Evolutionary conservation across 139 green algal genomes (phyloP), one percentile per base, ranked within the genome.

Genomic region (Gonium pectorale): DNA sequence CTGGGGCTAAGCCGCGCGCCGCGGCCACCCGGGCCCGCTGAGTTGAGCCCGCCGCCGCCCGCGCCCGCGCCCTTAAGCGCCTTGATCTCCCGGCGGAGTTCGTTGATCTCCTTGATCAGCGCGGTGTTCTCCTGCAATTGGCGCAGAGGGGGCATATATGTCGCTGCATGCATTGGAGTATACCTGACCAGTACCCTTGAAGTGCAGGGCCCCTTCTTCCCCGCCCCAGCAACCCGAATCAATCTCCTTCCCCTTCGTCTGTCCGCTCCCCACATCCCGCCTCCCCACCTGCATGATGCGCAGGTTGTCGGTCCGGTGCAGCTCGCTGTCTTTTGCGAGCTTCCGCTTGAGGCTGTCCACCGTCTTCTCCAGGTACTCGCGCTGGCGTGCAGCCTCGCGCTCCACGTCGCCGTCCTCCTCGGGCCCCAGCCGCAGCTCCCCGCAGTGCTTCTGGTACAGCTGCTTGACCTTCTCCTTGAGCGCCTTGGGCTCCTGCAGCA

Each of bases 31-130:
- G n/a, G n/a, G n/a, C n/a, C n/a, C n/a, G n/a, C n/a, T n/a, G n/a
- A n/a, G n/a, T n/a, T n/a, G n/a, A n/a, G n/a, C 31, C 54, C 35
- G 68, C 68, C 29, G 24, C 49, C 68, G 33, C 21, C 38, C n/a
- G 29, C 35, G 63, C 38, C 29, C 26, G 38, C 35, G 24, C 46
- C 79, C 43, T 85, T 80, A 31, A 91, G 70, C 8, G 79, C 71
- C 79, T 94, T 92, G 77, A 95, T 94, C 87, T 98, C 95, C 15
- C 95, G 85, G 44, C 94, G 79, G 71, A 98, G 90, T 90, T 97
- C 93, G 73, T 98, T 97, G 89, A 98, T 96, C 85, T 98, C 95
- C 68, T 93, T 94, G 84, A 98, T 97, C 52, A 98, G 92, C 11
- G 90, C 89, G 11, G 95, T 95, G 81, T 98, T 98, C 86, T 98